Percentiles rank a stretch among this genome's conserved stretches.
phyloP scores from a whole-genome alignment of 768 basidiomycete species.

The Suillus occidentalis region DNA sequence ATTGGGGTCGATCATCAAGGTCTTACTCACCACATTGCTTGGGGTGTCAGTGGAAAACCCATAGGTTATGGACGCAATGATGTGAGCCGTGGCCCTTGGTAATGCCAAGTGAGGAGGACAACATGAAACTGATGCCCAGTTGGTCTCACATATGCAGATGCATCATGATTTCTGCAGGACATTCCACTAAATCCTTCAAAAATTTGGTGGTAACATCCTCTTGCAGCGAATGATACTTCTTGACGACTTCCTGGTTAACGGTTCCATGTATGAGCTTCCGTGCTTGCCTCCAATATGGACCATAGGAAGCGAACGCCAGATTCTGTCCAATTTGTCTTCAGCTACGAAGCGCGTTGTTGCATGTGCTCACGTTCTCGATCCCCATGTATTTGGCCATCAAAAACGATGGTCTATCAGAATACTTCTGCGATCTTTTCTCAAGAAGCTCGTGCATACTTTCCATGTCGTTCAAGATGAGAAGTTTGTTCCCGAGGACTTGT shows the following conservation, averaged over 20 bases:
- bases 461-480: constrained; percentile 24
- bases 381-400: constrained; percentile 12
- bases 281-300: constrained; percentile 12
- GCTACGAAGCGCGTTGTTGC: neutral
- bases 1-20: neutral
- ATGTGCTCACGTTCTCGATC: constrained; percentile 5
- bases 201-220: constrained; percentile 8
- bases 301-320: constrained; percentile 17
- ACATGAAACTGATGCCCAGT: neutral
- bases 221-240: constrained; percentile 10
- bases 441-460: constrained; percentile 31
- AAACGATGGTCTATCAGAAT: constrained; percentile 15
- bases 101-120: neutral
- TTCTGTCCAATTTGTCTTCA: neutral
- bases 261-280: constrained; percentile 8
- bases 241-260: constrained; percentile 5
- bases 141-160: constrained; percentile 4
- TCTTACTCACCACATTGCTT: constrained; percentile 1
- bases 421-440: constrained; percentile 28
- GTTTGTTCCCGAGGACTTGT: constrained; percentile 9
- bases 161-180: constrained; percentile 4
- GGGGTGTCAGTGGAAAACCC: constrained; percentile 8
- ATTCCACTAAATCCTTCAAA: constrained; percentile 8
- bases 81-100: constrained; percentile 8
- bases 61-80: constrained; percentile 9